Base-by-base conservation (phyloP, 805 yeast species). In the Metschnikowia cerradonensis region DNA sequence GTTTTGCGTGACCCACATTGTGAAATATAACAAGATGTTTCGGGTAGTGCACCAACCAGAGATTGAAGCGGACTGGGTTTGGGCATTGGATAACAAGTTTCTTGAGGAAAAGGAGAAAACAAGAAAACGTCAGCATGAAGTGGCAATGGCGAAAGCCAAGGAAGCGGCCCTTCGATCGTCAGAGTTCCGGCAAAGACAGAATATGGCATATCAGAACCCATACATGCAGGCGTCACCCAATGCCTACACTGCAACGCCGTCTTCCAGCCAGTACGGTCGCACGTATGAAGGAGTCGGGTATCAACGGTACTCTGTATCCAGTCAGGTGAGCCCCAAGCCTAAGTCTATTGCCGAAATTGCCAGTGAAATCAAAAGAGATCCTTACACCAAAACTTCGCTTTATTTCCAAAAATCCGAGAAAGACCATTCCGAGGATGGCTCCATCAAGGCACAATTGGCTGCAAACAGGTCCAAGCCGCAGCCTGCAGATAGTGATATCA, bases 21-120 rank as follows among this genome's bases (percentile, higher is more conserved):
- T 94, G 37, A 86, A 92, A 20, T 75, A 90, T 57, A 90, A 90
- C 68, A 90, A 89, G 68, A 84, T 92, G 6, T 94, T 92, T 71
- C 77, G 81, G 48, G 87, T 87, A 62, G 84, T 87, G 14, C 51
- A 46, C 48, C 82, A 90, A 36, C 85, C 86, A 53, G 64, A 53
- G 31, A 39, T 54, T 34, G 94, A 88, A 59, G 94, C 95, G n/a
- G 96, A 96, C 51, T 91, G 96, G 95, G 71, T 88, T 31, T 92
- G 96, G 96, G 92, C 92, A 3, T 72, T 94, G 37, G 96, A 94
- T 69, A 96, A 90, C 53, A 86, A 82, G 52, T 89, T 84, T 55
- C 81, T 88, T 51, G 84, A 84, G 19, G 97, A 90, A 59, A 82
- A 88, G 67, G 97, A 91, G 63, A 81, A 78, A 54, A 83, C 78